These are phyloP conservation scores for Oryza officinalis DNA, from an alignment of 176 grass and related monocot species.

Conservation along the genomic window DNA sequence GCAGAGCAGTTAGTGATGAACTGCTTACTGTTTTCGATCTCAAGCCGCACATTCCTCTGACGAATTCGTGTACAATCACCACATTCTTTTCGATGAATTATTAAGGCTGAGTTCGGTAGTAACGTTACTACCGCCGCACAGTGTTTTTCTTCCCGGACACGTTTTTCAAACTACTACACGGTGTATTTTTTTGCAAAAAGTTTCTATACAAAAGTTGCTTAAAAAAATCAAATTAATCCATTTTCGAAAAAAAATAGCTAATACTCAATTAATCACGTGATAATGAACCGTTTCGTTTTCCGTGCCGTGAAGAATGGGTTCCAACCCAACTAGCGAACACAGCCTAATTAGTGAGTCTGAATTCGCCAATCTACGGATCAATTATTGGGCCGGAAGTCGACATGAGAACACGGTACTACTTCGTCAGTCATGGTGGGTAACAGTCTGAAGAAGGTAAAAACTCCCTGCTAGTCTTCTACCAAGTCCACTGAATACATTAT, in stretches of 20 bases:
- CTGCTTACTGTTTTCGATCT: background rate
- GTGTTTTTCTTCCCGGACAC: too few species aligned
- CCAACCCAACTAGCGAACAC: too few species aligned
- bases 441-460: background rate
- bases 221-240: too few species aligned
- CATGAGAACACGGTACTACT: background rate
- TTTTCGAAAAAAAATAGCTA: too few species aligned
- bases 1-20: background rate
- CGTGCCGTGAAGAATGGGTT: too few species aligned
- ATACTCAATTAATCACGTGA: too few species aligned
- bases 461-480: background rate
- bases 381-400: slow-evolving; percentile 4
- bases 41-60: background rate
- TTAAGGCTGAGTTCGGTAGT: too few species aligned
- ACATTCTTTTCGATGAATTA: background rate
- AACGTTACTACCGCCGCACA: too few species aligned
- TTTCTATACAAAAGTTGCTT: too few species aligned
- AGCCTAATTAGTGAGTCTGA: background rate
- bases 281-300: too few species aligned
- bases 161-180: too few species aligned
- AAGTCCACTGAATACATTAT: background rate
- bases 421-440: background rate
- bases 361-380: background rate
- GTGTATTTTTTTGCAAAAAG: too few species aligned
- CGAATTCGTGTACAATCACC: background rate